Base-by-base conservation (phyloP, 352 stramenopile genomes). In the Phytopythium mirpurense region DNA sequence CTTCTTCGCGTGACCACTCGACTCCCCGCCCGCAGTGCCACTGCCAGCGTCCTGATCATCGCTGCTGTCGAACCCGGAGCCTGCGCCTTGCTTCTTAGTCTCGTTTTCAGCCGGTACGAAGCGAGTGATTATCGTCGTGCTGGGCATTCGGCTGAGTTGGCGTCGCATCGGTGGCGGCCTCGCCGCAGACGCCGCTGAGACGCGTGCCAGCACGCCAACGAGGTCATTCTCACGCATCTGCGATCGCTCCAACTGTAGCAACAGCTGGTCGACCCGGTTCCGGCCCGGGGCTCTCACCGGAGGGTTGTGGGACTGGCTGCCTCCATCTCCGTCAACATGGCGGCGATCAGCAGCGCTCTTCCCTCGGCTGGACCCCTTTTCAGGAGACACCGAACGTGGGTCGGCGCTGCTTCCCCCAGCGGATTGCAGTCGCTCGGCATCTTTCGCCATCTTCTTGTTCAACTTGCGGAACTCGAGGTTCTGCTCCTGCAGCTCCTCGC, bases 141-240 rank as follows among this genome's bases (percentile, higher is more conserved):
- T 90, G 21, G 77, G 63, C 73, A 86, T 88, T 10, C 75, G 69
- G 47, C 71, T 87, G 34, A 86, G 65, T 50, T 68, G 66, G n/a
- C 70, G 67, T 5, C 73, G 74, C 31, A 80, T 19, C 26, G 53
- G 60, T 18, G 56, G 43, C 0, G 57, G 36, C 37, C 75, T 76
- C 1, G 51, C 19, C 21, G 53, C 38, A 4, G 46, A 29, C 1
- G 43, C 46, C 11, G 49, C 11, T 16, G 48, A 24, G 5, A 68
- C 61, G 5, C 70, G 73, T 11, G 35, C 58, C 26, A 83, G 19
- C 16, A 70, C 51, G 0, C 55, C 70, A 11, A 78, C 24, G 19
- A 89, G 45, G 41, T 93, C 82, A 52, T 88, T 74, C 37, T 93
- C 82, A 5, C 74, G 70, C 82, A 93, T 93, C 23, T 70, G 62